Conservation (phyloP, 2,329 filamentous ascomycete species). For the Aotearoamyces nothofagi region DNA sequence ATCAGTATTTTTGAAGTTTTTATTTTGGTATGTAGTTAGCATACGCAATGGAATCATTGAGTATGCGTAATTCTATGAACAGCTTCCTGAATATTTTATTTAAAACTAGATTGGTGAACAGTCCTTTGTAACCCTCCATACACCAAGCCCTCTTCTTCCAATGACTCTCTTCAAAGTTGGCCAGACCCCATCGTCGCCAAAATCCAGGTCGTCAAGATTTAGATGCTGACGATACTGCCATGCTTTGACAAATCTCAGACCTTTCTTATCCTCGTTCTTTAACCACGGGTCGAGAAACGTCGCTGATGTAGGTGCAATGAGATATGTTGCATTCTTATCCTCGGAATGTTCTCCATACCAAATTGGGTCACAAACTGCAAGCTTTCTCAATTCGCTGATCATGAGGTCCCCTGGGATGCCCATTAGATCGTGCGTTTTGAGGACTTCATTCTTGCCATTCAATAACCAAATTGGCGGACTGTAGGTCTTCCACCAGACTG, state of each 20-base stretch:
- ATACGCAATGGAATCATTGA: not conserved
- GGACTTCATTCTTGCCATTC: slow-evolving; percentile 56
- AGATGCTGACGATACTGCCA: slow-evolving; percentile 55
- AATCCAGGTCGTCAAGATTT: slow-evolving; percentile 69
- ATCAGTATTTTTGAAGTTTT: too few relatives aligned
- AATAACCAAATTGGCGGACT: slow-evolving; percentile 69
- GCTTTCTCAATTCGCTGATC: slow-evolving; percentile 38
- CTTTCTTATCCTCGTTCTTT: slow-evolving; percentile 24
- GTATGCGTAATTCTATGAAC: not conserved
- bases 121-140: slow-evolving; percentile 51
- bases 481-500: slow-evolving; percentile 74
- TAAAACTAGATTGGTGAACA: slow-evolving; percentile 20
- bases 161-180: slow-evolving; percentile 53
- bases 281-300: slow-evolving; percentile 52
- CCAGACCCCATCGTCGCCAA: slow-evolving; percentile 62
- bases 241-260: slow-evolving; percentile 49
- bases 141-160: slow-evolving; percentile 43
- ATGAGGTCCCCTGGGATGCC: slow-evolving; percentile 47
- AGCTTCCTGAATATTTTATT: not conserved
- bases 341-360: slow-evolving; percentile 39
- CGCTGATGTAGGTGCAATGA: slow-evolving; percentile 61
- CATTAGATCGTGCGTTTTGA: slow-evolving; percentile 62
- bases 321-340: slow-evolving; percentile 47
- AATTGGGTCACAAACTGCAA: slow-evolving; percentile 46
- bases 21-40: too few relatives aligned